phyloP scores from a whole-genome alignment of 345 rosid species.

The Camelina hispida region DNA sequence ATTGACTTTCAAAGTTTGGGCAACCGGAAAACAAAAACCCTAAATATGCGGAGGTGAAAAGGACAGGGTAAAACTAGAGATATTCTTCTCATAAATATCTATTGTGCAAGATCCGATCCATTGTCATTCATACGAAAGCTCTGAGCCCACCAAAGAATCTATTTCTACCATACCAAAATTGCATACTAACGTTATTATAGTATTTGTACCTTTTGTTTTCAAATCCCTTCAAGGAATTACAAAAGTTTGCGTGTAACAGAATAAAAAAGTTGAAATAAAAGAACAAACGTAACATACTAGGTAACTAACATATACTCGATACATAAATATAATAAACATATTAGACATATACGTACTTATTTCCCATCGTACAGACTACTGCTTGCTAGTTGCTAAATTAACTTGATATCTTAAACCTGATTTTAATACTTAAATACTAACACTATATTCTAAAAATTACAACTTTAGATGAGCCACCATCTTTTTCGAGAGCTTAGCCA shows the following conservation, averaged over 20 bases:
- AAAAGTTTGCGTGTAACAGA: not conserved
- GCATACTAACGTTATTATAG: not conserved
- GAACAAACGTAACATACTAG: not conserved
- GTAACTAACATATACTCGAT: not conserved
- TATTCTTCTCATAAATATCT: not conserved
- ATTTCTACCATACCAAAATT: not conserved
- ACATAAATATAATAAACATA: not conserved
- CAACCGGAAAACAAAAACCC: not conserved
- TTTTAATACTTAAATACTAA: not conserved
- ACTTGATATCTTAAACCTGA: not conserved
- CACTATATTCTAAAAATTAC: not conserved
- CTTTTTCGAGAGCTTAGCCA: constrained; percentile 59
- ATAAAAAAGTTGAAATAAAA: not conserved
- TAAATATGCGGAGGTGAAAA: constrained; percentile 13
- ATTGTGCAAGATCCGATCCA: not conserved
- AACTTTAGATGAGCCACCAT: constrained; percentile 38
- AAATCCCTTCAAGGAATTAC: not conserved
- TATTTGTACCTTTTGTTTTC: not conserved
- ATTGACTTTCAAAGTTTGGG: not conserved
- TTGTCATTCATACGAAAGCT: not conserved
- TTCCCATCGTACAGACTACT: not conserved
- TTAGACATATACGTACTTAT: not conserved
- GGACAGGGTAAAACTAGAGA: not conserved
- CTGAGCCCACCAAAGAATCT: not conserved
- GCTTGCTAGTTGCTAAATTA: not conserved